These are phyloP conservation scores for Nasturtium officinale DNA, from an alignment of 345 rosid genomes.

Conservation along the genomic window DNA sequence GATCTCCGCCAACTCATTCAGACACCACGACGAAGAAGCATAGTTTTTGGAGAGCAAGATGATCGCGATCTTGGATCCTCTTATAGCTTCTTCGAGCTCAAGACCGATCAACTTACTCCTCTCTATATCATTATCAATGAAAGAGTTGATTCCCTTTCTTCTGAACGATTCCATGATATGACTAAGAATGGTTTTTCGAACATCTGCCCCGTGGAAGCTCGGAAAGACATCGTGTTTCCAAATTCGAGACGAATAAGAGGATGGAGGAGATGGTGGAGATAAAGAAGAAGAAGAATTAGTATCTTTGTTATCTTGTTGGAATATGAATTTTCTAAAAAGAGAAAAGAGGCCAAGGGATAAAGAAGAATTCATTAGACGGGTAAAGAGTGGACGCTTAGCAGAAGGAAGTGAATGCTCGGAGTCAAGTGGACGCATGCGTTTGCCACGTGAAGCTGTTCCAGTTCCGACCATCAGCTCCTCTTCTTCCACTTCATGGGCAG, in stretches of 20 bases:
- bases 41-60: conserved; percentile 15
- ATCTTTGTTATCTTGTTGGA: too few species aligned
- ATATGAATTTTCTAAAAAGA: too few species aligned
- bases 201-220: neutral
- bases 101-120: neutral
- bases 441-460: too few species aligned
- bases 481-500: too few species aligned
- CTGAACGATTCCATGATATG: neutral
- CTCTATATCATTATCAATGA: accelerated
- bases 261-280: neutral
- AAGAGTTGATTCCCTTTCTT: neutral
- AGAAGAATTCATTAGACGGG: too few species aligned
- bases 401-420: too few species aligned
- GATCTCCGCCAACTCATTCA: conserved; percentile 20
- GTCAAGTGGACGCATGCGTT: too few species aligned
- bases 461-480: too few species aligned
- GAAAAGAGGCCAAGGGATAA: too few species aligned
- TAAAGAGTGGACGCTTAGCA: too few species aligned
- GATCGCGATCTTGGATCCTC: neutral
- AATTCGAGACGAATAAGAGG: neutral
- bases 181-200: neutral
- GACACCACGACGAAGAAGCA: neutral
- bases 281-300: too few species aligned
- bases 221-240: neutral
- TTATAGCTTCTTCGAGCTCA: neutral